These are phyloP conservation scores for Talaromyces thailandensis DNA, from an alignment of 495 filamentous ascomycete species.

Conservation along the genomic window DNA sequence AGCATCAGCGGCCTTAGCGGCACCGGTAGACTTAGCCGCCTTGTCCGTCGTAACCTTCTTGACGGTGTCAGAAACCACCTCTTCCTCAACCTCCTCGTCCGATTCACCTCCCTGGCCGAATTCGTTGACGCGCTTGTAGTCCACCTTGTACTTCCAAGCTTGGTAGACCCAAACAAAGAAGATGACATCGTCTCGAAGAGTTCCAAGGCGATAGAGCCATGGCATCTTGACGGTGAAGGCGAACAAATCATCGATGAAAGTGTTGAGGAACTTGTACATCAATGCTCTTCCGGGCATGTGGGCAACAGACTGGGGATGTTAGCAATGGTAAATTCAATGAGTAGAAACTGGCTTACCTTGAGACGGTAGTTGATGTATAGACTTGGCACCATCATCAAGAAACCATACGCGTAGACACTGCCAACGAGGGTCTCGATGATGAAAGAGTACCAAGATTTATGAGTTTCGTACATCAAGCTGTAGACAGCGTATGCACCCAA, in stretches of 20 bases:
- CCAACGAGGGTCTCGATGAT: constrained; percentile 87
- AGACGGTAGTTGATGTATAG: constrained; percentile 98
- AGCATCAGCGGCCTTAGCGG: constrained; percentile 10
- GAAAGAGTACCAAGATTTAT: constrained; percentile 98
- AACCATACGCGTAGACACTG: constrained; percentile 95
- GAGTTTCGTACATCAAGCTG: constrained; percentile 83
- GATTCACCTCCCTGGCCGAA: constrained; percentile 94
- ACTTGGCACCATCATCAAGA: constrained; percentile 97
- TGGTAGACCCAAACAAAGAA: constrained; percentile 99
- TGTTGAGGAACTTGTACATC: constrained; percentile 91
- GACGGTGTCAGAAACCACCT: constrained; percentile 23
- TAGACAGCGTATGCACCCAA: constrained; percentile 83
- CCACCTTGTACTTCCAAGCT: constrained; percentile 83
- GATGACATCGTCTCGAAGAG: constrained; percentile 89
- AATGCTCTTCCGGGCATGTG: constrained; percentile 96
- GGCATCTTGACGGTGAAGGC: constrained; percentile 99
- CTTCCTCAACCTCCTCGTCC: constrained; percentile 55
- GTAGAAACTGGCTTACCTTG: constrained; percentile 41
- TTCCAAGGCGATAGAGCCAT: constrained; percentile 86
- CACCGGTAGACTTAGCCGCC: constrained; percentile 14
- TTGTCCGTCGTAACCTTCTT: constrained; percentile 26
- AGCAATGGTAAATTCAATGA: constrained; percentile 6
- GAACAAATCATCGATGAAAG: constrained; percentile 81
- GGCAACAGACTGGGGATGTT: constrained; percentile 56
- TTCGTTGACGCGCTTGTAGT: constrained; percentile 90